These are phyloP conservation scores for Dendrobium chrysotoxum DNA, from an alignment of 106 monocot species.

Conservation along the genomic window DNA sequence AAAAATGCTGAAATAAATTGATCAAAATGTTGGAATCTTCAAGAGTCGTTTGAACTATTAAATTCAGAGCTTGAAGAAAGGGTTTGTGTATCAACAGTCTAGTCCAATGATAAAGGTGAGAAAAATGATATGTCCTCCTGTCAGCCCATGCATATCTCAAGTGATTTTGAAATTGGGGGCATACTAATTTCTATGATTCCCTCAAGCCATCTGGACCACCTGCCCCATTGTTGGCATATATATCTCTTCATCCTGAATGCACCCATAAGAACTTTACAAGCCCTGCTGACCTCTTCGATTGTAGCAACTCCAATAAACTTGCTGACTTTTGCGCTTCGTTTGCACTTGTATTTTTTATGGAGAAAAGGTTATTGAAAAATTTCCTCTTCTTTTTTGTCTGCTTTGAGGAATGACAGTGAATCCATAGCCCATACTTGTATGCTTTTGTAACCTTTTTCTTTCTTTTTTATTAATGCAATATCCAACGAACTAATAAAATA, in stretches of 20 bases:
- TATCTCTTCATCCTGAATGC: slow-evolving; percentile 16
- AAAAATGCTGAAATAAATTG: too few species aligned
- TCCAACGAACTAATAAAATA: background rate
- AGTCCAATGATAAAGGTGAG: background rate
- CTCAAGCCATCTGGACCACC: slow-evolving; percentile 22
- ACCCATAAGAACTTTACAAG: slow-evolving; percentile 18
- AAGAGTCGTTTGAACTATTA: background rate
- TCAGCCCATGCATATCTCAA: background rate
- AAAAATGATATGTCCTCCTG: background rate
- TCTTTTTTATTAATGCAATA: background rate
- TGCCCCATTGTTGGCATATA: slow-evolving; percentile 14
- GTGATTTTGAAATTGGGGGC: slow-evolving; percentile 15
- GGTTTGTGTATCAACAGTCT: background rate
- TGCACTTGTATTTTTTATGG: too few species aligned
- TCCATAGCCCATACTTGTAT: too few species aligned
- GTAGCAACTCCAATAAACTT: background rate
- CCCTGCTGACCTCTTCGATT: background rate
- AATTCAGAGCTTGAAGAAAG: background rate
- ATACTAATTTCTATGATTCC: slow-evolving; percentile 14
- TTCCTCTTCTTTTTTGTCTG: too few species aligned
- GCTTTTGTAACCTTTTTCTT: too few species aligned
- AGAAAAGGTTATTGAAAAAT: too few species aligned
- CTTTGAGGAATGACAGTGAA: too few species aligned
- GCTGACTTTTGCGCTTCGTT: too few species aligned
- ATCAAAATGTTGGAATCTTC: too few species aligned